Percentiles rank a stretch among this genome's conserved stretches.
phyloP scores from a whole-genome alignment of 331 rosid genomes.

The Prunus yedoensis region DNA sequence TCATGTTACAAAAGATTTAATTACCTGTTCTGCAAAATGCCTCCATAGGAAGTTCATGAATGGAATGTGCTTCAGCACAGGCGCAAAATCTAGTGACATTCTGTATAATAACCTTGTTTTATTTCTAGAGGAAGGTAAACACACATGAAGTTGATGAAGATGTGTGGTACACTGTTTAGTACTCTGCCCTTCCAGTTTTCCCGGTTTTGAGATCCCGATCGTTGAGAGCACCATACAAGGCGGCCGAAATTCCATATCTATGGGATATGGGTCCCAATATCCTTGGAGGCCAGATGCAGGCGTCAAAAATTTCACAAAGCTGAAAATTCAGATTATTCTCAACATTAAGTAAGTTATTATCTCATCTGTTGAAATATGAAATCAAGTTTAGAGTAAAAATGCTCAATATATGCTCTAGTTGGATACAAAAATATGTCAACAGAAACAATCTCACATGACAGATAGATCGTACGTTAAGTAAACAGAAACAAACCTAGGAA shows the following conservation, averaged over 20 bases:
- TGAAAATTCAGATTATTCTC: slow-evolving; percentile 43
- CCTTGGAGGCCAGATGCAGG: slow-evolving; percentile 93
- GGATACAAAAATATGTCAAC: background rate
- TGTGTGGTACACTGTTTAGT: slow-evolving; percentile 77
- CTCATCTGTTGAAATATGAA: too few relatives aligned
- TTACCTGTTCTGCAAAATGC: slow-evolving; percentile 90
- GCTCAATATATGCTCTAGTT: too few relatives aligned
- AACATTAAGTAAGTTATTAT: background rate
- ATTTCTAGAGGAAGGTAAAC: slow-evolving; percentile 81
- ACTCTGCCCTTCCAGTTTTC: slow-evolving; percentile 83
- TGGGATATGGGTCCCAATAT: slow-evolving; percentile 97
- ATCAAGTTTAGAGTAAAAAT: background rate
- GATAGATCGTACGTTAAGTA: background rate
- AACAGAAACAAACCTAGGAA: slow-evolving; percentile 73
- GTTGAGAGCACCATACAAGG: slow-evolving; percentile 98
- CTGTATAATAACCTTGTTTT: slow-evolving; percentile 88
- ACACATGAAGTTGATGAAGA: slow-evolving; percentile 95
- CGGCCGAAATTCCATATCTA: slow-evolving; percentile 96
- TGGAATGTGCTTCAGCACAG: slow-evolving; percentile 77
- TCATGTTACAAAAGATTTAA: background rate
- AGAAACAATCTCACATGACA: background rate
- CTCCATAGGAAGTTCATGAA: slow-evolving; percentile 74
- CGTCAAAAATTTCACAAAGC: slow-evolving; percentile 91
- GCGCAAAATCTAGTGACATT: slow-evolving; percentile 97
- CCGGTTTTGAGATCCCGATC: slow-evolving; percentile 96